These are phyloP conservation scores for Pythium biforme DNA, from an alignment of 352 stramenopile genomes.

Conservation along the genomic window DNA sequence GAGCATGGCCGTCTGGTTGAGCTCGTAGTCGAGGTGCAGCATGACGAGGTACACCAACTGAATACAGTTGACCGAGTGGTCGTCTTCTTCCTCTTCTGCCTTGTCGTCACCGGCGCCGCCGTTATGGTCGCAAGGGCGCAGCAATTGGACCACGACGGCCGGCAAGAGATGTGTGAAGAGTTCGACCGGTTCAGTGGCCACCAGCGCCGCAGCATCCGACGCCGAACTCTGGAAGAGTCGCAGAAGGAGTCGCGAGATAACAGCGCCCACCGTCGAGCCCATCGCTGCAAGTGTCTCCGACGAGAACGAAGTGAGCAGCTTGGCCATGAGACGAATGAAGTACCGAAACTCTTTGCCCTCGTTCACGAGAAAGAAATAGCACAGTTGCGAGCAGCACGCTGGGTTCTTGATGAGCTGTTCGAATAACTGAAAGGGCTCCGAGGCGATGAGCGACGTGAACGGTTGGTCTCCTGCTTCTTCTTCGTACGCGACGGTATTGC, in stretches of 20 bases:
- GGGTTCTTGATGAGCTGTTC: conserved; percentile 40
- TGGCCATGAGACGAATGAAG: conserved; percentile 67
- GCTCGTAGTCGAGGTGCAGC: conserved; percentile 44
- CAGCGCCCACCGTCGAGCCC: conserved; percentile 32
- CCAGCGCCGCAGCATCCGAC: conserved; percentile 38
- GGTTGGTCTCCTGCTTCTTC: conserved; percentile 21
- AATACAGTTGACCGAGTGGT: conserved; percentile 43
- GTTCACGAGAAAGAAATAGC: conserved; percentile 57
- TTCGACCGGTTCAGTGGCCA: conserved; percentile 41
- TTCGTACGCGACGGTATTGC: conserved; percentile 29
- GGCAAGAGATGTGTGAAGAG: conserved; percentile 59
- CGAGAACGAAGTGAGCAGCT: conserved; percentile 54
- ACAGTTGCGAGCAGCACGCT: conserved; percentile 51
- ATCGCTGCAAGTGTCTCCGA: conserved; percentile 35
- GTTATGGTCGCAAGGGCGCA: not conserved
- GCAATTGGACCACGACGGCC: conserved; percentile 35
- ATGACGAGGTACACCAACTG: conserved; percentile 49
- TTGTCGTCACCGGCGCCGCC: conserved; percentile 6
- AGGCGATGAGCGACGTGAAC: conserved; percentile 27
- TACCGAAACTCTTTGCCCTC: conserved; percentile 63
- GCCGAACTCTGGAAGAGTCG: conserved; percentile 42
- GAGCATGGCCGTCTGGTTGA: not conserved
- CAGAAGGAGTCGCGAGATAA: conserved; percentile 45
- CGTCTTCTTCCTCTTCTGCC: conserved; percentile 22
- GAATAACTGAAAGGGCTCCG: conserved; percentile 56